Evolutionary conservation across 768 basidiomycete species (phyloP), one percentile per base, ranked within the genome.

Genomic region (Trametes cinnabarina): DNA sequence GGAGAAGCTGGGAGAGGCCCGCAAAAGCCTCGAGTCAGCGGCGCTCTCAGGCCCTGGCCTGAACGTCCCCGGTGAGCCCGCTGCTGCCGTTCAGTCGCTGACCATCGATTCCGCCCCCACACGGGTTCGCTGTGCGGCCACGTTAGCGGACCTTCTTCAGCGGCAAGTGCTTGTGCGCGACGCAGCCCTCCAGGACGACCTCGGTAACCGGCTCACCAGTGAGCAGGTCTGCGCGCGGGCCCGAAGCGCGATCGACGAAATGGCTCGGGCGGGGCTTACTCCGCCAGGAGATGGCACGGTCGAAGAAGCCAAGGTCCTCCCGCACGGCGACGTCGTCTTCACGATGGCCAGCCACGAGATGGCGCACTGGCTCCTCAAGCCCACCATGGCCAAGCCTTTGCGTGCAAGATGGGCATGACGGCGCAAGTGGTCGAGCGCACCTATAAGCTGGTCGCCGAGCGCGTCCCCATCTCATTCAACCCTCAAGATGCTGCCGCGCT

Each of bases 361-460:
- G 41, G 56, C 48, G 0, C 28, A 14, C 2, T 57, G 49, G 56
- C n/a, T 57, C 8, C 48, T 23, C 41, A 50, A 37, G 17, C 48
- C 55, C n/a, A 4, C 47, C 4, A 48, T 57, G 2, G 40, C 30
- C 1, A 50, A 49, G 15, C 30, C 26, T 6, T 57, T n/a, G 40
- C 55, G 14, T 39, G 47, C 19, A 57, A 57, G 32, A 57, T 57
- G 40, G 55, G 55, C 1, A 20, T 50, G 25, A 23, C 30, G 0
- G 47, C 41, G 5, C 47, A 50, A 14, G 14, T 57, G 9, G 22
- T 57, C 40, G 48, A 50, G 47, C 47, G 55, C 32, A 57, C 56
- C 7, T 57, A 51, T 34, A 50, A 37, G 32, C 48, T 57, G 1
- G 48, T 57, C 2, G 56, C 49, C 0, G 49, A 57, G 47, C 48